These are phyloP conservation scores for Candida koratica DNA, from an alignment of 805 yeast genomes.

Conservation along the genomic window DNA sequence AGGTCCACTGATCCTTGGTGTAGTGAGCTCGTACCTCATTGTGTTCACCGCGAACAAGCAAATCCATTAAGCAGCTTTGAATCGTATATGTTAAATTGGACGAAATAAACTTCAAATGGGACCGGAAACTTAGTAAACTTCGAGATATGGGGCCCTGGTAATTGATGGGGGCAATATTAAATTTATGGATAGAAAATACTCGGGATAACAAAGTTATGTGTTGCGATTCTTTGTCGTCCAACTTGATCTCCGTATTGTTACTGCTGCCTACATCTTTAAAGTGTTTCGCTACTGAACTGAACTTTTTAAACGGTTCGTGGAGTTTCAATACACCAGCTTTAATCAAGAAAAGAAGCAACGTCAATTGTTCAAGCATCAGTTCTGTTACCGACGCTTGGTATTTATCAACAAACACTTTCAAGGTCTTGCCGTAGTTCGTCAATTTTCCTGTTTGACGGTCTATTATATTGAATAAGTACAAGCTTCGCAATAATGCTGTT, in stretches of 20 bases:
- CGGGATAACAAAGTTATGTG: slow-evolving; percentile 33
- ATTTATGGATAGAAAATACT: slow-evolving; percentile 33
- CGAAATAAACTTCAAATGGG: slow-evolving; percentile 53
- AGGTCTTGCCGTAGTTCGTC: slow-evolving; percentile 48
- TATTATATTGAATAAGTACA: slow-evolving; percentile 50
- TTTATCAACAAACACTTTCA: slow-evolving; percentile 32
- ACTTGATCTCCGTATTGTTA: slow-evolving; percentile 25
- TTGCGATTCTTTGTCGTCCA: slow-evolving; percentile 40
- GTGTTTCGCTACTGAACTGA: slow-evolving; percentile 28
- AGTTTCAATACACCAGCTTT: slow-evolving; percentile 36
- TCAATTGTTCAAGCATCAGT: slow-evolving; percentile 35
- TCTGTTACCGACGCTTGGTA: slow-evolving; percentile 14
- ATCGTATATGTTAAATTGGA: slow-evolving; percentile 50
- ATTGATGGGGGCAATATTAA: slow-evolving; percentile 42
- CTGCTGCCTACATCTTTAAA: slow-evolving; percentile 26
- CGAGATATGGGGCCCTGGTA: slow-evolving; percentile 71
- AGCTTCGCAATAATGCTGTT: slow-evolving; percentile 51
- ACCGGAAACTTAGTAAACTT: slow-evolving; percentile 61
- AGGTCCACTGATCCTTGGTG: slow-evolving; percentile 54
- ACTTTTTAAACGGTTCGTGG: slow-evolving; percentile 34
- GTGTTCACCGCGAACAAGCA: slow-evolving; percentile 43
- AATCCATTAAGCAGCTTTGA: slow-evolving; percentile 48
- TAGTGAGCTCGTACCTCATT: slow-evolving; percentile 46
- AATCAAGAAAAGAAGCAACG: slow-evolving; percentile 46
- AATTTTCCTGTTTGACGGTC: slow-evolving; percentile 39